Evolutionary conservation across 371 early-diverging fungal genomes (phyloP), one percentile per base, ranked within the genome.

Genomic region (Thermomucor indicae-seudaticae): DNA sequence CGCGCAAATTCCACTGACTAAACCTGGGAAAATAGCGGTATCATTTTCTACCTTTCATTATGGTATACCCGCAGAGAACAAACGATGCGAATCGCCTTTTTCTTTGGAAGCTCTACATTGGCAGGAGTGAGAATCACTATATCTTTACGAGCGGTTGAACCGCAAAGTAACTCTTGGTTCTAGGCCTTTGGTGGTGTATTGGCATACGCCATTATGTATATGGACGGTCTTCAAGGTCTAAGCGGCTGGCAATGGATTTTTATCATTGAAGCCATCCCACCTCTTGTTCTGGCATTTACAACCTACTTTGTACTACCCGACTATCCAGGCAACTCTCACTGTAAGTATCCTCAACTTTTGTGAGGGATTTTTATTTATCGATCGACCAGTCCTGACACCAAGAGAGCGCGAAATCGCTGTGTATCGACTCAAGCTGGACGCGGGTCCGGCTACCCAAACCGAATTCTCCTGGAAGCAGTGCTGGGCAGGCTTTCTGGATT

Each of bases 261-360:
- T 53, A 76, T 89, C 28, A 71, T 90, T 38, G 88, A 89, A 55
- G 90, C 90, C 8, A 50, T 88, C 32, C 81, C 84, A 2, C 81
- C 91, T 0, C 58, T 85, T 1, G 27, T 85, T 1, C 65, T 87
- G 39, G 79, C 88, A 3, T 39, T 82, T 28, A 49, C 70, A 4
- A 65, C 83, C 20, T 88, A 65, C 43, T 76, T 81, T 37, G 62
- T 78, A 45, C 65, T 91, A 35, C 86, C 90, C 5, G 83, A 87
- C 47, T 82, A 83, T 47, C 92, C 91, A 19, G 80, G 76, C 24
- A 79, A 85, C 32, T 73, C 64, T 24, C 35, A 35, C 12, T 44
- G 52, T 52, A 27, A 44, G 52, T 44, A 6, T 27, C 28, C 32
- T 31, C n/a, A 14, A 3, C 19, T 23, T 41, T 10, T 16, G 24